Conservation (phyloP, 2,329 filamentous ascomycete genomes). For the Colletotrichum echinochloae region DNA sequence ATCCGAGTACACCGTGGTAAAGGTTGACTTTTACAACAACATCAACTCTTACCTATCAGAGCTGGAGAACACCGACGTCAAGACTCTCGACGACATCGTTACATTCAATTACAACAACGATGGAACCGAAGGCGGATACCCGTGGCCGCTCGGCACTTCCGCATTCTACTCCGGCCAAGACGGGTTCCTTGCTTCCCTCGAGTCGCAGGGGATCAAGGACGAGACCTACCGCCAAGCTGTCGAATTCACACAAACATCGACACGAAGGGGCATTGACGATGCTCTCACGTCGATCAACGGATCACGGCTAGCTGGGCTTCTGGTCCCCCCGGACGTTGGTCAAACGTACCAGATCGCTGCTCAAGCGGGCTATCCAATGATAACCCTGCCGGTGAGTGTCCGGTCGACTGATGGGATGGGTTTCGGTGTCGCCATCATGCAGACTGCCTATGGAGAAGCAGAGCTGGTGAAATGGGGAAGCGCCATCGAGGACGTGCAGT, state of each 20-base stretch:
- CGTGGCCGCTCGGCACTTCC: slow-evolving; percentile 65
- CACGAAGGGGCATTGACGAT: slow-evolving; percentile 77
- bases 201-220: slow-evolving; percentile 70
- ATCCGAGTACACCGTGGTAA: slow-evolving; percentile 79
- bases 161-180: slow-evolving; percentile 80
- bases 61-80: slow-evolving; percentile 70
- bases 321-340: slow-evolving; percentile 76
- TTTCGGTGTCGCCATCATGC: slow-evolving; percentile 68
- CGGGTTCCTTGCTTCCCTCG: slow-evolving; percentile 72
- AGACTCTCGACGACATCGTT: slow-evolving; percentile 73
- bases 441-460: slow-evolving; percentile 71
- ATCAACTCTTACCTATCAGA: slow-evolving; percentile 72
- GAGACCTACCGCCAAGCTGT: slow-evolving; percentile 77
- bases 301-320: slow-evolving; percentile 66
- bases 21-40: slow-evolving; percentile 75
- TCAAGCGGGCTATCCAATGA: slow-evolving; percentile 80
- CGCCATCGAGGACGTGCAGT: slow-evolving; percentile 71
- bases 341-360: slow-evolving; percentile 78
- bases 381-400: slow-evolving; percentile 75
- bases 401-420: slow-evolving; percentile 67
- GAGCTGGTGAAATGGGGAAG: slow-evolving; percentile 70
- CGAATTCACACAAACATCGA: slow-evolving; percentile 67
- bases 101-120: slow-evolving; percentile 73
- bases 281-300: slow-evolving; percentile 64
- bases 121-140: slow-evolving; percentile 74